Percentiles rank a stretch among this genome's conserved stretches.
Conservation (phyloP, 768 basidiomycete genomes). For the Lyophyllum shimeji region DNA sequence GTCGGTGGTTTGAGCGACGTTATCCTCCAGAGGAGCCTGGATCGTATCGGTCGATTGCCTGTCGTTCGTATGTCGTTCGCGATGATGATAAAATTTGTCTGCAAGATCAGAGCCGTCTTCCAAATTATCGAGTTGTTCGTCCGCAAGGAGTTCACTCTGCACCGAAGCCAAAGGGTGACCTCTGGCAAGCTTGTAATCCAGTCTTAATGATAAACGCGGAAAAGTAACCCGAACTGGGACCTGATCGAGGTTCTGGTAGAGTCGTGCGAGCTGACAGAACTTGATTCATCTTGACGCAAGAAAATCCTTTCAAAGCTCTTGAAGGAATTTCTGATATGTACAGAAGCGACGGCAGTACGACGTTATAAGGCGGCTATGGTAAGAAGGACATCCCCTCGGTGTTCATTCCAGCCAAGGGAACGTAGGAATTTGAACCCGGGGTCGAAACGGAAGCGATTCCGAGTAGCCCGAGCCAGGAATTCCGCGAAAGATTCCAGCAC, state of each 20-base stretch:
- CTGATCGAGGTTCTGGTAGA: conserved; percentile 8
- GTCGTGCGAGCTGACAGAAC: conserved; percentile 9
- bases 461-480: neutral
- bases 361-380: neutral
- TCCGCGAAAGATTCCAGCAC: neutral
- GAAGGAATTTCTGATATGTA: neutral
- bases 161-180: neutral
- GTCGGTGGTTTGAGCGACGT: neutral
- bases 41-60: neutral
- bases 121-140: neutral
- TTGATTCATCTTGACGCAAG: neutral
- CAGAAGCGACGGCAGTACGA: neutral
- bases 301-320: neutral
- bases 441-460: neutral
- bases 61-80: neutral
- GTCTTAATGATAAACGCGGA: neutral
- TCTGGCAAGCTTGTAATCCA: neutral
- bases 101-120: too few relatives aligned
- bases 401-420: neutral
- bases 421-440: neutral
- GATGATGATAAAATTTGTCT: neutral
- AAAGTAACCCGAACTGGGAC: neutral
- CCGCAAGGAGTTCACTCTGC: neutral
- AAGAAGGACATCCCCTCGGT: neutral
- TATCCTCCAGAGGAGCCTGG: neutral